These are phyloP conservation scores for Pseudopyrenochaeta lycopersici DNA, from an alignment of 2,329 filamentous ascomycete species.

Conservation along the genomic window DNA sequence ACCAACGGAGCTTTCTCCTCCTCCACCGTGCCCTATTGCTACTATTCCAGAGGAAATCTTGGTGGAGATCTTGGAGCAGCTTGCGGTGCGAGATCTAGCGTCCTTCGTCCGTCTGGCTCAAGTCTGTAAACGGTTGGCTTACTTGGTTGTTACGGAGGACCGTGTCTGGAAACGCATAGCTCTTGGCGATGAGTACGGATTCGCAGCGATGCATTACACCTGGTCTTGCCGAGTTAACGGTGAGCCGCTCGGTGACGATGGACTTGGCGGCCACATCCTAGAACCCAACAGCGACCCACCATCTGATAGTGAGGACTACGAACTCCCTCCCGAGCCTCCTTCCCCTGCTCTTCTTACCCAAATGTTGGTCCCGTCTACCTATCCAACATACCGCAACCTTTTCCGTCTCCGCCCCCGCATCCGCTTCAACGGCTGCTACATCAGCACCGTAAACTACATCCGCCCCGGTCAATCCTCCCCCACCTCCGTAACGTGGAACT, in stretches of 20 bases:
- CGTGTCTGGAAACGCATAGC: slow-evolving; percentile 84
- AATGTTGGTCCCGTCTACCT: slow-evolving; percentile 46
- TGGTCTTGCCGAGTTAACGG: slow-evolving; percentile 71
- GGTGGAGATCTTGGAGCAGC: slow-evolving; percentile 76
- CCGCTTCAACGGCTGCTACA: slow-evolving; percentile 95
- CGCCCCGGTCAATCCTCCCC: slow-evolving; percentile 78
- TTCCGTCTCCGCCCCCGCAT: slow-evolving; percentile 85
- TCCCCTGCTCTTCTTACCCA: slow-evolving; percentile 34
- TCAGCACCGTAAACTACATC: slow-evolving; percentile 94
- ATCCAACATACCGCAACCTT: slow-evolving; percentile 66
- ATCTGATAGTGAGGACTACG: slow-evolving; percentile 22
- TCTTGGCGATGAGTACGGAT: slow-evolving; percentile 76
- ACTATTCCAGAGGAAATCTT: slow-evolving; percentile 84
- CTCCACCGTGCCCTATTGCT: slow-evolving; percentile 83
- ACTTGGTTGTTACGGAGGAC: slow-evolving; percentile 83
- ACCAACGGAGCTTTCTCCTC: slow-evolving; percentile 73
- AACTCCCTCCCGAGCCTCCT: slow-evolving; percentile 10
- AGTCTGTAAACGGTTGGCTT: slow-evolving; percentile 89
- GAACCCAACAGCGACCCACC: slow-evolving; percentile 25
- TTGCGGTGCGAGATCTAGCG: slow-evolving; percentile 78
- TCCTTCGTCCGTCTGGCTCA: slow-evolving; percentile 78
- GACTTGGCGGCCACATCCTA: slow-evolving; percentile 41
- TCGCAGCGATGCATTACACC: slow-evolving; percentile 82
- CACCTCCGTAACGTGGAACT: slow-evolving; percentile 76
- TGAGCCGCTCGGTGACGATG: slow-evolving; percentile 49